Conservation (phyloP, 306 rosid species). For the Purshia tridentata region DNA sequence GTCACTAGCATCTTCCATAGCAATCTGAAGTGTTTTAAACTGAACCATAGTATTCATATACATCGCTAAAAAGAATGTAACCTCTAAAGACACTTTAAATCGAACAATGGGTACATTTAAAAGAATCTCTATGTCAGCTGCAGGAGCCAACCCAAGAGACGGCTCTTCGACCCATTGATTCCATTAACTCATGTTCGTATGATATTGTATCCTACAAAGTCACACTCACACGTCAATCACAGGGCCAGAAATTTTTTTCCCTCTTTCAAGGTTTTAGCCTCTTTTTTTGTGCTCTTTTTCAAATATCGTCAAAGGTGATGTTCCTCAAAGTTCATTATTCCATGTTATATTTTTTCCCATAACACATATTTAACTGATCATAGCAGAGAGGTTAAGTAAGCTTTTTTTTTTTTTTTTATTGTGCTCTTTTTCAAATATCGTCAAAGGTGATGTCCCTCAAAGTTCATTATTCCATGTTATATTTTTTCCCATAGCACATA, state of each 20-base stretch:
- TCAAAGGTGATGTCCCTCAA: too few relatives aligned
- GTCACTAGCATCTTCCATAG: not conserved
- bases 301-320: not conserved
- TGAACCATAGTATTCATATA: not conserved
- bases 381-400: not conserved
- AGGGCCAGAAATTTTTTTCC: not conserved
- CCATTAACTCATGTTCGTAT: not conserved
- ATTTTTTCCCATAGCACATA: too few relatives aligned
- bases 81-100: not conserved
- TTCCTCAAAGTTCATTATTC: not conserved
- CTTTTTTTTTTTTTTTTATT: too few relatives aligned
- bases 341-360: not conserved
- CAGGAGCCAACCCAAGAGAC: not conserved
- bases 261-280: not conserved
- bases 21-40: not conserved
- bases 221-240: not conserved
- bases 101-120: not conserved
- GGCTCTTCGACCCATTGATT: slow-evolving; percentile 2
- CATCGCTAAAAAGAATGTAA: not conserved
- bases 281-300: not conserved
- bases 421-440: too few relatives aligned
- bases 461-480: too few relatives aligned
- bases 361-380: not conserved
- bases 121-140: not conserved
- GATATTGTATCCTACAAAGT: not conserved